phyloP scores from a whole-genome alignment of 441 rosid species.

The Erodium texanum region DNA sequence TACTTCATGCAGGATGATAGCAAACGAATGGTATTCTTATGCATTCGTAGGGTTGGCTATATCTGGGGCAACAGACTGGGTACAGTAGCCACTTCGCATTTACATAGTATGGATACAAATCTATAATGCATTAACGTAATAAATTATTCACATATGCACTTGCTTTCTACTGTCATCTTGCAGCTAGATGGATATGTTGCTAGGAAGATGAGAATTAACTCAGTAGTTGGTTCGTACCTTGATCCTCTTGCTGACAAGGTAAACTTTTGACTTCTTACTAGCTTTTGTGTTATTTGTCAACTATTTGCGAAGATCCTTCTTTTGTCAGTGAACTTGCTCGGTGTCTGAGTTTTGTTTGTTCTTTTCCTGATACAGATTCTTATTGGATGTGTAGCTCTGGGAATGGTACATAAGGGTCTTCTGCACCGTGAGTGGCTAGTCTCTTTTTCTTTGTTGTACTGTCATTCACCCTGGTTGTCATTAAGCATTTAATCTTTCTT shows the following conservation, averaged over 20 bases:
- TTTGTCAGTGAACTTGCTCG: slow-evolving; percentile 9
- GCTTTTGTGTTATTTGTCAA: not conserved
- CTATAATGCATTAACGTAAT: not conserved
- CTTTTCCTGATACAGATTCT: slow-evolving; percentile 31
- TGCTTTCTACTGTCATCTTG: slow-evolving; percentile 14
- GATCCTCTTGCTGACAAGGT: slow-evolving; percentile 99
- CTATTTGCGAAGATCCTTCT: not conserved
- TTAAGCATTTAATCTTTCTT: not conserved
- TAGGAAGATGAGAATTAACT: slow-evolving; percentile 75
- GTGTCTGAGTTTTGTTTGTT: slow-evolving; percentile 6
- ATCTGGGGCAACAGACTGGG: slow-evolving; percentile 89
- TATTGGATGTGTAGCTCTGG: slow-evolving; percentile 74
- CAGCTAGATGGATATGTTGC: slow-evolving; percentile 91
- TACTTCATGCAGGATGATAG: slow-evolving; percentile 71
- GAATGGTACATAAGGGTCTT: slow-evolving; percentile 76
- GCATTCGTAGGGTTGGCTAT: slow-evolving; percentile 61
- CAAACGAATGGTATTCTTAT: slow-evolving; percentile 57
- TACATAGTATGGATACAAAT: slow-evolving; percentile 1
- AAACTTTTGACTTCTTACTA: slow-evolving; percentile 2
- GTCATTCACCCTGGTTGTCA: not conserved
- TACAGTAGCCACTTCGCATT: slow-evolving; percentile 16
- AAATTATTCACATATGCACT: not conserved
- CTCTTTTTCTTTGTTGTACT: not conserved
- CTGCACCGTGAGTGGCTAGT: slow-evolving; percentile 55
- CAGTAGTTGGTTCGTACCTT: slow-evolving; percentile 93